Percentiles rank a stretch among this genome's conserved stretches.
These are phyloP conservation scores for Trichosporon sp. DNA, from an alignment of 1,284 basidiomycete genomes.

Conservation along the genomic window DNA sequence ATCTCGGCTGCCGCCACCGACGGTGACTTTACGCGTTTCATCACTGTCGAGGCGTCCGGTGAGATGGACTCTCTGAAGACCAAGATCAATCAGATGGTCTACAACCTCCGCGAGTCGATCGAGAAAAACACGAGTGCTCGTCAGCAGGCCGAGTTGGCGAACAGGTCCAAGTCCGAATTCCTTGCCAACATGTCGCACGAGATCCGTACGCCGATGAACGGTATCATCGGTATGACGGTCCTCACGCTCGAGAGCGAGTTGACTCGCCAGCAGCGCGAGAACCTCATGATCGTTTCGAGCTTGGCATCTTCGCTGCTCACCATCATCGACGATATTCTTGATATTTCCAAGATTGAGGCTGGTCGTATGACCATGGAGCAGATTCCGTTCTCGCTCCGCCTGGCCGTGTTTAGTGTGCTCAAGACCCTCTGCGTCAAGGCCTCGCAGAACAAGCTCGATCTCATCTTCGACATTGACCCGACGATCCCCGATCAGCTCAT, in stretches of 20 bases:
- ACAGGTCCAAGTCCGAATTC: constrained; percentile 96
- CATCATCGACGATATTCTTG: constrained; percentile 97
- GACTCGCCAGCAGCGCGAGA: constrained; percentile 93
- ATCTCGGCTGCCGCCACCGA: constrained; percentile 98
- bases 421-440: constrained; percentile 98
- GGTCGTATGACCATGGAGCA: constrained; percentile 99
- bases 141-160: constrained; percentile 95
- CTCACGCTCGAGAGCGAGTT: constrained; percentile 72
- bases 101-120: constrained; percentile 92
- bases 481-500: constrained; percentile 96
- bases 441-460: constrained; percentile 93
- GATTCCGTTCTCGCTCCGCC: constrained; percentile 94
- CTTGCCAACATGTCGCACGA: constrained; percentile 97
- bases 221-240: constrained; percentile 95
- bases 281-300: constrained; percentile 91
- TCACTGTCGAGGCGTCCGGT: constrained; percentile 96
- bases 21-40: constrained; percentile 98
- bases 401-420: constrained; percentile 95
- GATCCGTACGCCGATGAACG: constrained; percentile 98
- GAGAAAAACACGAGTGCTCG: constrained; percentile 99
- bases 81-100: constrained; percentile 89
- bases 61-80: constrained; percentile 99
- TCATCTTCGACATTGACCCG: constrained; percentile 95
- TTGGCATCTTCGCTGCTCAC: constrained; percentile 89
- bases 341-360: constrained; percentile 98